A percentile compares a stretch with the other conserved stretches of the same genome.
phyloP scores from a whole-genome alignment of 1,284 basidiomycete species.

The Ceratobasidium sp. region DNA sequence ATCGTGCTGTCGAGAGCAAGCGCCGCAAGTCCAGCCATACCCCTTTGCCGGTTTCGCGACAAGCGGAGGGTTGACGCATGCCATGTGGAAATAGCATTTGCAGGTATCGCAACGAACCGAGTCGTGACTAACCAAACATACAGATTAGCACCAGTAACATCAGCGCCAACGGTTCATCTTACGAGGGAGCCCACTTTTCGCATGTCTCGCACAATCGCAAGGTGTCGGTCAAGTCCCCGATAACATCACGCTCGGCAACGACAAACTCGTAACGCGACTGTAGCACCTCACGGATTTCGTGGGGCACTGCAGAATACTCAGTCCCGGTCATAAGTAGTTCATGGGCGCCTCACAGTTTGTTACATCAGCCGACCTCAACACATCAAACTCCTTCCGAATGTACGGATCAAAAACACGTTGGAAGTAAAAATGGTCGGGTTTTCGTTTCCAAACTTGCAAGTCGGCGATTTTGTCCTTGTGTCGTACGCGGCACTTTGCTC shows the following conservation, averaged over 20 bases:
- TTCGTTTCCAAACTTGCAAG: constrained; percentile 93
- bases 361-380: constrained; percentile 87
- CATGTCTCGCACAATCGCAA: constrained; percentile 90
- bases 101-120: constrained; percentile 95
- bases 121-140: constrained; percentile 71
- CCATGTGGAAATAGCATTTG: constrained; percentile 95
- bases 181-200: constrained; percentile 89
- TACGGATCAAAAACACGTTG: constrained; percentile 95
- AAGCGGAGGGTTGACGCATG: constrained; percentile 93
- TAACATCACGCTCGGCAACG: constrained; percentile 91
- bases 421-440: constrained; percentile 96
- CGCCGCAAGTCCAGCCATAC: constrained; percentile 97
- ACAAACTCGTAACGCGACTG: constrained; percentile 92
- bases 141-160: constrained; percentile 10
- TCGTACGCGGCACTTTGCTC: constrained; percentile 91
- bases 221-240: constrained; percentile 89
- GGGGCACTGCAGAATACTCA: constrained; percentile 71
- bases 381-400: constrained; percentile 98
- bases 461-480: constrained; percentile 96
- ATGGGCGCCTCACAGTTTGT: constrained; percentile 80
- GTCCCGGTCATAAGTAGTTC: not conserved
- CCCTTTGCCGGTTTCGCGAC: constrained; percentile 95
- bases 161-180: constrained; percentile 54
- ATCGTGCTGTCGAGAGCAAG: constrained; percentile 89
- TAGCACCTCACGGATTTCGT: constrained; percentile 80